A percentile compares a stretch with the other conserved stretches of the same genome.
Conservation (phyloP, 208 protist species). For the Leishmania aethiopica region DNA sequence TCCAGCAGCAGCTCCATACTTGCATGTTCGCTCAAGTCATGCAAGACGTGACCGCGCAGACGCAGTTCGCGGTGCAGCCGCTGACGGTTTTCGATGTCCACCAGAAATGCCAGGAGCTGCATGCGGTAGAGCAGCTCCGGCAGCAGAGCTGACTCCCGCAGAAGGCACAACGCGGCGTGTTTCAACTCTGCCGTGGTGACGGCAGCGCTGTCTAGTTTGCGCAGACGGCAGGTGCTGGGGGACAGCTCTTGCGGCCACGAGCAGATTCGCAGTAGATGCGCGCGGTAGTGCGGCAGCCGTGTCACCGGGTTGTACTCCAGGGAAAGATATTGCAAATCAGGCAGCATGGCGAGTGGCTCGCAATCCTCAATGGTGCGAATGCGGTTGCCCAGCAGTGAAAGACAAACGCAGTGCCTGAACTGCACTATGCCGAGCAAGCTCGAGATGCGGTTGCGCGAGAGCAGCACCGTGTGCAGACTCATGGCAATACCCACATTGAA, state of each 20-base stretch:
- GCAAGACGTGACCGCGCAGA: constrained; percentile 44
- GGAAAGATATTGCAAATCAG: constrained; percentile 73
- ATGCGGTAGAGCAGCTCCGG: constrained; percentile 66
- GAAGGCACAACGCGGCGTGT: constrained; percentile 48
- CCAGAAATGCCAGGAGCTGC: constrained; percentile 59
- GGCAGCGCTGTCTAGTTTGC: constrained; percentile 59
- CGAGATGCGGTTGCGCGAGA: constrained; percentile 76
- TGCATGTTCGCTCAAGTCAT: constrained; percentile 22
- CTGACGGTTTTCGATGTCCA: constrained; percentile 51
- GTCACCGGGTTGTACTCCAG: constrained; percentile 87
- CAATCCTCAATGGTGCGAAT: constrained; percentile 78
- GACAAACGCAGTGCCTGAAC: constrained; percentile 78
- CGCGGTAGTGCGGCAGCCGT: constrained; percentile 76
- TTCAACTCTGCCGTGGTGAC: constrained; percentile 54
- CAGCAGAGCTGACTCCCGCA: constrained; percentile 61
- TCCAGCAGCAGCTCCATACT: constrained; percentile 43
- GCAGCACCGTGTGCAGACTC: constrained; percentile 75
- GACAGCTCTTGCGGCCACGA: constrained; percentile 67
- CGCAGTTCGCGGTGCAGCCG: constrained; percentile 63
- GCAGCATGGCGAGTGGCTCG: constrained; percentile 74
- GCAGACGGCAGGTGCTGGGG: constrained; percentile 58
- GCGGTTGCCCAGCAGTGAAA: constrained; percentile 80
- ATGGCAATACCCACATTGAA: constrained; percentile 74
- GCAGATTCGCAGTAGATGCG: constrained; percentile 81
- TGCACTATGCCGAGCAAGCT: constrained; percentile 72